These are phyloP conservation scores for Grigorovia jiainica DNA, from an alignment of 805 yeast species.

Conservation along the genomic window DNA sequence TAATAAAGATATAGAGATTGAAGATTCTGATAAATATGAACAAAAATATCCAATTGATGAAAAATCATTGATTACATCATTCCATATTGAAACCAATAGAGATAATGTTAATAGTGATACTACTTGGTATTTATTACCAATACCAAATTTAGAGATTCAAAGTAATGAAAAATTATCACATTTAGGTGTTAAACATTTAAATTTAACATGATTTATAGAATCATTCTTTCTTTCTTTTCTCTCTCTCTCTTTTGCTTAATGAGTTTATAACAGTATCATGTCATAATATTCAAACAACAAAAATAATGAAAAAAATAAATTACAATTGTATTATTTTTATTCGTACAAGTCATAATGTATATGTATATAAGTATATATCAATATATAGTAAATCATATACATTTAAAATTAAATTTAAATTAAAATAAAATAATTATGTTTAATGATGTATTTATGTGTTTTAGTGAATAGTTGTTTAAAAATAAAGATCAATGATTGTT, in stretches of 20 bases:
- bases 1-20: constrained; percentile 2
- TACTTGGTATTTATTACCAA: constrained; percentile 54
- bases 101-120: constrained; percentile 41
- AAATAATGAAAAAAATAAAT: too few species aligned
- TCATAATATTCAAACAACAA: too few species aligned
- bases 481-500: too few species aligned
- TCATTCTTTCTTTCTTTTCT: not conserved
- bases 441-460: too few species aligned
- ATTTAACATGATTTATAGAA: not conserved
- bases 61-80: constrained; percentile 54
- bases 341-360: too few species aligned
- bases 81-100: constrained; percentile 64
- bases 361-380: too few species aligned
- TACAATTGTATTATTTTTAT: too few species aligned
- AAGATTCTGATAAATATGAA: constrained; percentile 32
- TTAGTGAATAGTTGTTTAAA: too few species aligned
- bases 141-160: constrained; percentile 47
- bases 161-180: constrained; percentile 18
- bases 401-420: too few species aligned
- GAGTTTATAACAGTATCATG: too few species aligned
- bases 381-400: too few species aligned
- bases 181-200: constrained; percentile 21
- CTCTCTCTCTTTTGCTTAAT: not conserved
- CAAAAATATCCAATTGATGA: constrained; percentile 50
- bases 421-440: too few species aligned